phyloP scores from a whole-genome alignment of 352 stramenopile species.

The Aphanomyces cochlioides region DNA sequence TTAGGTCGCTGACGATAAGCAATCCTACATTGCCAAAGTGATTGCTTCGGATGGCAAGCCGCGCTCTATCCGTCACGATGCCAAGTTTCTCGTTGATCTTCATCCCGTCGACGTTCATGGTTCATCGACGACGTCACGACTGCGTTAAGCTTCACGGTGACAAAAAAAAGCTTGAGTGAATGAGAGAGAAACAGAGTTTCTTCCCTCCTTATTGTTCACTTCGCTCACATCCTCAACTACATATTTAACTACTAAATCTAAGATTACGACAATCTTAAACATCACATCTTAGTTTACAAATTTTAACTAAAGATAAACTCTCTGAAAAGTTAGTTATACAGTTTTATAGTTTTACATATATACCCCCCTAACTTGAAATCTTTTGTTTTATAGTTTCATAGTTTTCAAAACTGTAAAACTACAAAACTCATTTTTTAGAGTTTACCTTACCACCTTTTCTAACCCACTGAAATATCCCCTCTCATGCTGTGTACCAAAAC shows the following conservation, averaged over 20 bases:
- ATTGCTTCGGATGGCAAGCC: neutral
- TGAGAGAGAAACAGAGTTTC: slow-evolving; percentile 1
- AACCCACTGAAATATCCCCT: neutral
- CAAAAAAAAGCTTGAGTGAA: slow-evolving; percentile 4
- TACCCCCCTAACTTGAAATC: too few species aligned
- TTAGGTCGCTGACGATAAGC: neutral
- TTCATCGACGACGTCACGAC: too few species aligned
- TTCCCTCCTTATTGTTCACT: slow-evolving; percentile 1
- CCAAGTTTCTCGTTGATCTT: neutral
- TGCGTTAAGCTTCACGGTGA: too few species aligned
- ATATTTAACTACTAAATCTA: slow-evolving; percentile 1
- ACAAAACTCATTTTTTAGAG: neutral
- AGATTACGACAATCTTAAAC: neutral
- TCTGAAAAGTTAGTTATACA: neutral
- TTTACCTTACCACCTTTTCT: neutral
- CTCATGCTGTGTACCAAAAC: neutral
- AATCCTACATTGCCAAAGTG: slow-evolving; percentile 1
- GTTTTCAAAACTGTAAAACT: too few species aligned
- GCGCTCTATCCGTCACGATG: neutral
- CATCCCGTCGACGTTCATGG: too few species aligned
- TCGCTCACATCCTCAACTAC: neutral
- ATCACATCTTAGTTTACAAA: neutral
- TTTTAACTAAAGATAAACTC: neutral
- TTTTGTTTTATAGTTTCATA: too few species aligned
- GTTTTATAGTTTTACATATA: neutral